Evolutionary conservation across 208 protist species (phyloP).

Genomic region (Wallacemonas sp.): DNA sequence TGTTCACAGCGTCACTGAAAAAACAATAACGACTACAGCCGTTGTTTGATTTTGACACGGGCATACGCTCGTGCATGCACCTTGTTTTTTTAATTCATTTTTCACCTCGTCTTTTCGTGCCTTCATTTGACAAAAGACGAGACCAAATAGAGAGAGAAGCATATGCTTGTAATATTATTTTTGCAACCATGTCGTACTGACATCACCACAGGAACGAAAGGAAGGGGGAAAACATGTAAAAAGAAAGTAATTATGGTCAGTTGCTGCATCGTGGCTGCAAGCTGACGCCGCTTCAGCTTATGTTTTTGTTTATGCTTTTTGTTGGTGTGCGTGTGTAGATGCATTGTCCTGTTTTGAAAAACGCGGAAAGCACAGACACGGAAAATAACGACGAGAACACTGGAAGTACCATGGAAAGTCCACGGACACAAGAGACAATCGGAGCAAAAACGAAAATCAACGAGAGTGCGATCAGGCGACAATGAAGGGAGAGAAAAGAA

Average conservation of each 20-base stretch:
- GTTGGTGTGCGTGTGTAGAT: too few relatives aligned
- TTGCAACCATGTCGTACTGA: too few relatives aligned
- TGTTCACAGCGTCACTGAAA: too few relatives aligned
- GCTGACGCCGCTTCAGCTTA: not conserved
- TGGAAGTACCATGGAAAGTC: not conserved
- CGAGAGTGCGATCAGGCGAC: not conserved
- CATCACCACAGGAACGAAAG: conserved; percentile 15
- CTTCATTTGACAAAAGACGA: conserved; percentile 16
- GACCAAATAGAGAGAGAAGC: too few relatives aligned
- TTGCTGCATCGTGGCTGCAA: conserved; percentile 5
- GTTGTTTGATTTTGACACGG: too few relatives aligned
- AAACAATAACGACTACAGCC: too few relatives aligned
- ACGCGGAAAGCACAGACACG: too few relatives aligned
- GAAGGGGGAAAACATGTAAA: conserved; percentile 11
- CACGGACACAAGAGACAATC: conserved; percentile 12
- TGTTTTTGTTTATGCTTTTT: not conserved
- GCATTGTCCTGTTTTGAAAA: too few relatives aligned
- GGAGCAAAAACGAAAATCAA: not conserved
- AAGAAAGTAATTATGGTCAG: conserved; percentile 26
- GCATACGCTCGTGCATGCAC: too few relatives aligned
- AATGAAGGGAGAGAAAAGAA: not conserved
- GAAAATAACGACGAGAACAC: not conserved
- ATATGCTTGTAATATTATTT: too few relatives aligned
- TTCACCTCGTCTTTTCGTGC: too few relatives aligned
- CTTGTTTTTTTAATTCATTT: too few relatives aligned